Base-by-base conservation (phyloP, 2,329 filamentous ascomycete species). In the Phaeosphaeria sp. region DNA sequence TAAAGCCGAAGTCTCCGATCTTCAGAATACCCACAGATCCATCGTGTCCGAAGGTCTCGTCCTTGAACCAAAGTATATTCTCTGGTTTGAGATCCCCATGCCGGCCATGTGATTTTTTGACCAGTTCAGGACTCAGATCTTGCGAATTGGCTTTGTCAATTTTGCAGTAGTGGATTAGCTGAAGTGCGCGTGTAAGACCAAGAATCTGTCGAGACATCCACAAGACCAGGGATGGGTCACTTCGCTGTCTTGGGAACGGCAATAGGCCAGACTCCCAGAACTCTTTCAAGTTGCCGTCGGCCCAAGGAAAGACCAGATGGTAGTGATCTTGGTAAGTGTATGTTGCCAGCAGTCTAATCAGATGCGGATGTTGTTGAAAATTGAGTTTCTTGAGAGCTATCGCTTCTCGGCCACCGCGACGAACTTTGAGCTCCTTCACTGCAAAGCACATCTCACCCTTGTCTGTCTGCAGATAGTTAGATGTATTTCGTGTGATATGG, bases 1-100 rank as follows among this genome's bases (percentile, higher is more conserved):
- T 59, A 3, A 77, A 53, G 0, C 77, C 76, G 48, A 78, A 72
- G 45, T 78, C 76, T 0, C 74, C 60, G 22, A 78, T 68, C 8
- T 68, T 53, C 0, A 76, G 57, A 3, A 65, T 47, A 4, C 64
- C 49, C 7, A 6, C 30, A 24, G 25, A 30, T 33, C 18, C 8
- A 18, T 40, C 3, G 21, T 21, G 3, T 9, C 24, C 2, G 25
- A 42, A 8, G 43, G 25, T 7, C 15, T 15, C 36, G 17, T 42
- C 39, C 17, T 42, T 42, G 39, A 60, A 63, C 54, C 56, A 60
- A 1, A 63, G 42, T 36, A 63, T 56, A 25, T 63, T 63, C 9
- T 60, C 51, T 4, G 60, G 60, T 27, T 63, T 63, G n/a, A 63
- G 18, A 36, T 63, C 60, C 6, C 60, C 60, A 45, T 63, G 60